These are phyloP conservation scores for Datisca glomerata DNA, from an alignment of 306 rosid species.

Conservation along the genomic window DNA sequence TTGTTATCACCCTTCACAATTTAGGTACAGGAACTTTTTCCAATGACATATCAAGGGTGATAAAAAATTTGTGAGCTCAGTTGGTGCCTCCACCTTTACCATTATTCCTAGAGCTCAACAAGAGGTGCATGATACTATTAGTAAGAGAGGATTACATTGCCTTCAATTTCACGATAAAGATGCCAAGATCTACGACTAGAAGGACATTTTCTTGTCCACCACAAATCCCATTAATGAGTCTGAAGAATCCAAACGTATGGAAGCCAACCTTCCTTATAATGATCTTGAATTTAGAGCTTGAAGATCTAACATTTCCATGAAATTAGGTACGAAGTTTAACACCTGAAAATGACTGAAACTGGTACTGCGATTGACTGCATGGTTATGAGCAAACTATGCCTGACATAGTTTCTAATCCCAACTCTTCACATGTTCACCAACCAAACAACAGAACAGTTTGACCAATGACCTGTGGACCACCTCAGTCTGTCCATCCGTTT, in stretches of 20 bases:
- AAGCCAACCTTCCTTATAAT: neutral
- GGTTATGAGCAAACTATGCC: too few relatives aligned
- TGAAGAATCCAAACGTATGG: neutral
- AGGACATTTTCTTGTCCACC: neutral
- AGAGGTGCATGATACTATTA: conserved; percentile 1
- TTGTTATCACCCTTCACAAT: conserved; percentile 1
- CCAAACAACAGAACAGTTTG: too few relatives aligned
- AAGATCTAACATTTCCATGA: neutral
- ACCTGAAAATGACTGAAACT: too few relatives aligned
- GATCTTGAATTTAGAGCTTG: neutral
- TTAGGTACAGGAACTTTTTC: neutral
- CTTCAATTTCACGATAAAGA: neutral
- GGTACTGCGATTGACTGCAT: too few relatives aligned
- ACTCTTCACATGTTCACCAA: too few relatives aligned
- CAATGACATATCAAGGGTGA: neutral
- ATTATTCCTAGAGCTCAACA: neutral
- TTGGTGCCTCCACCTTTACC: neutral
- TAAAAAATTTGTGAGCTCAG: neutral
- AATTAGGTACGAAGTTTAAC: neutral
- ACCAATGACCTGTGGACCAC: too few relatives aligned
- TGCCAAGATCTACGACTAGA: neutral
- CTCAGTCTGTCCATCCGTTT: too few relatives aligned
- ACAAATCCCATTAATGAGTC: neutral
- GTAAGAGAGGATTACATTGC: neutral
- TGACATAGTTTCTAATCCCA: too few relatives aligned